These are phyloP conservation scores for Lipomyces lipofer DNA, from an alignment of 805 yeast genomes.

Conservation along the genomic window DNA sequence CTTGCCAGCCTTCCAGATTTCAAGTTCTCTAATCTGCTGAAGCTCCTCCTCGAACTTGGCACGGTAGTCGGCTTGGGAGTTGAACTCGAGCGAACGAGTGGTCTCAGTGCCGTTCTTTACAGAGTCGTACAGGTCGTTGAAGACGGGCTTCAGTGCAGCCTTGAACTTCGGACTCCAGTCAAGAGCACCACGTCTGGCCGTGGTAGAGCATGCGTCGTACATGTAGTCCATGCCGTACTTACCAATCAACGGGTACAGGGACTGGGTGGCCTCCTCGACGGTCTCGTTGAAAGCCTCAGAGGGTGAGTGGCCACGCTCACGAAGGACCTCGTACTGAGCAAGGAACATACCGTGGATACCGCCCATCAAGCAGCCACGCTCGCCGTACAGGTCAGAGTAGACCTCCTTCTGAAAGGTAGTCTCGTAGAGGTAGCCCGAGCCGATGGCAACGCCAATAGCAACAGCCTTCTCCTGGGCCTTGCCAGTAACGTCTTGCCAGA, in stretches of 20 bases:
- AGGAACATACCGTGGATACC: conserved; percentile 99
- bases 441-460: conserved; percentile 98
- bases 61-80: conserved; percentile 98
- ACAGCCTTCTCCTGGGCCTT: conserved; percentile 98
- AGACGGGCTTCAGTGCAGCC: conserved; percentile 98
- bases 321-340: conserved; percentile 99
- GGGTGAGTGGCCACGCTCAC: conserved; percentile 99
- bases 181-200: conserved; percentile 99
- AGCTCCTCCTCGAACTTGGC: conserved; percentile 92
- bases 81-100: conserved; percentile 96
- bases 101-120: conserved; percentile 97
- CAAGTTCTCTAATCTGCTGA: conserved; percentile 91
- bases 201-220: conserved; percentile 99
- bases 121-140: conserved; percentile 91
- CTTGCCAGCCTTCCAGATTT: conserved; percentile 99
- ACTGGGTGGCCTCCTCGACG: conserved; percentile 99
- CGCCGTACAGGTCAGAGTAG: conserved; percentile 98
- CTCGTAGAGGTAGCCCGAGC: conserved; percentile 99
- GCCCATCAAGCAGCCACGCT: conserved; percentile 99
- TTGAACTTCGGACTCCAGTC: conserved; percentile 99
- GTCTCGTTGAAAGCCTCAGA: conserved; percentile 99
- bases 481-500: conserved; percentile 99
- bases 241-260: conserved; percentile 97
- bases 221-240: conserved; percentile 99
- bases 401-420: conserved; percentile 99